Base-by-base conservation (phyloP, 805 yeast genomes). In the Wickerhamomyces alni region DNA sequence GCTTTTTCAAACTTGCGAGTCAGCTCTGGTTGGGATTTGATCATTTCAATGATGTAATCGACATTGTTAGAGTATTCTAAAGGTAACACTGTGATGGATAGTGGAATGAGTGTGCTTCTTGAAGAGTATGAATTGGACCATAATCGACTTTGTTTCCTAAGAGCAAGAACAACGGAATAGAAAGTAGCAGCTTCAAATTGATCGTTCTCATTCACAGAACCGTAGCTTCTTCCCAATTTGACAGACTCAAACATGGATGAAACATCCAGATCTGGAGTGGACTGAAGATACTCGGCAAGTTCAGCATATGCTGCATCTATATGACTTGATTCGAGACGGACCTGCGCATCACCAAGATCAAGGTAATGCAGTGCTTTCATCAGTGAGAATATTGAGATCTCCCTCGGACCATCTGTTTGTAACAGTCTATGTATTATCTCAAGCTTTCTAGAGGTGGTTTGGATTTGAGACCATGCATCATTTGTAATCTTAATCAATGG, bases 161-260 rank as follows among this genome's bases (percentile, higher is more conserved):
- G 49, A 1, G 75, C 67, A 45, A 78, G 58, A 13, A 75, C 63
- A 18, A 74, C 62, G 0, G 82, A 72, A 40, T 70, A 65, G 24
- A 64, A 58, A 9, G 51, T 42, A 1, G 65, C 45, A 3, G 63
- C 51, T 18, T 60, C 51, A 18, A 55, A 36, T 4, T 33, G 25
- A 1, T 45, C 43, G 4, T 33, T 25, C 0, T 35, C 4, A 5
- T 38, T 27, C 2, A 49, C 11, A 3, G 13, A n/a, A 2, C 46
- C 48, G 30, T 39, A 45, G 7, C 47, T 43, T 36, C 38, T 50
- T 2, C 58, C 58, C 6, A 53, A 28, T 4, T 19, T 31, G 3
- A 36, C 16, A 12, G 43, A 31, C 13, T 38, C 36, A 8, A 35
- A 38, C 13, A 38, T 32, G 1, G 37, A 58, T 27, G 55, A 59